These are phyloP conservation scores for Fraxinus floribunda DNA, from an alignment of 305 asterid genomes.

Conservation along the genomic window DNA sequence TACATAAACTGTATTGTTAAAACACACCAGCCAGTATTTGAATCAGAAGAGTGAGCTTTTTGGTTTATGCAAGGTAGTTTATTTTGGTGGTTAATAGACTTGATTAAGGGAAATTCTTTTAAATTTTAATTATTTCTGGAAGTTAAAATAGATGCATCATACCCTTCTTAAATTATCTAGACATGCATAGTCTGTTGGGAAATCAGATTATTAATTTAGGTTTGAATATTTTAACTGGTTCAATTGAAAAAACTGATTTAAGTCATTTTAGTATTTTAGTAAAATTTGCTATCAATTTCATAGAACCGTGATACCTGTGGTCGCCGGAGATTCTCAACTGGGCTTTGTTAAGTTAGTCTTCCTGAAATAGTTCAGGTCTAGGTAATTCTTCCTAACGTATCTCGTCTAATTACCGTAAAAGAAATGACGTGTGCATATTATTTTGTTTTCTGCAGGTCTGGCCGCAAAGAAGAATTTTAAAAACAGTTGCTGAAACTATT, in stretches of 20 bases:
- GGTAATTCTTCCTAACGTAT: neutral
- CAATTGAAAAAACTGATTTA: neutral
- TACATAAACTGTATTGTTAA: neutral
- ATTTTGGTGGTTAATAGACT: neutral
- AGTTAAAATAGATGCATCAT: neutral
- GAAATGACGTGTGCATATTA: slow-evolving; percentile 5
- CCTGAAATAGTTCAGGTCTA: neutral
- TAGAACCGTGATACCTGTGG: neutral
- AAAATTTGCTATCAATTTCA: neutral
- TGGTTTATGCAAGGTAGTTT: neutral
- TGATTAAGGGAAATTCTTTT: neutral
- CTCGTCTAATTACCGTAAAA: neutral
- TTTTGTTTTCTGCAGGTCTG: slow-evolving; percentile 43
- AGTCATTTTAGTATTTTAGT: neutral
- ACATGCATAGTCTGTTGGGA: neutral
- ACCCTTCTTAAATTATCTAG: neutral
- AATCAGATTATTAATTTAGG: neutral
- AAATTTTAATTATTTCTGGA: neutral
- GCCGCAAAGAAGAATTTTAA: slow-evolving; percentile 29
- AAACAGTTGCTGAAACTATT: slow-evolving; percentile 33
- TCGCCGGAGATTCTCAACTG: neutral
- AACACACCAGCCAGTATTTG: neutral
- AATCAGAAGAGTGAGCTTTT: neutral
- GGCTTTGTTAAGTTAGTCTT: neutral
- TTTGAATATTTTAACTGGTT: neutral